Evolutionary conservation across 176 grass and related monocot genomes (phyloP).

Genomic region (Panicum miliaceum): DNA sequence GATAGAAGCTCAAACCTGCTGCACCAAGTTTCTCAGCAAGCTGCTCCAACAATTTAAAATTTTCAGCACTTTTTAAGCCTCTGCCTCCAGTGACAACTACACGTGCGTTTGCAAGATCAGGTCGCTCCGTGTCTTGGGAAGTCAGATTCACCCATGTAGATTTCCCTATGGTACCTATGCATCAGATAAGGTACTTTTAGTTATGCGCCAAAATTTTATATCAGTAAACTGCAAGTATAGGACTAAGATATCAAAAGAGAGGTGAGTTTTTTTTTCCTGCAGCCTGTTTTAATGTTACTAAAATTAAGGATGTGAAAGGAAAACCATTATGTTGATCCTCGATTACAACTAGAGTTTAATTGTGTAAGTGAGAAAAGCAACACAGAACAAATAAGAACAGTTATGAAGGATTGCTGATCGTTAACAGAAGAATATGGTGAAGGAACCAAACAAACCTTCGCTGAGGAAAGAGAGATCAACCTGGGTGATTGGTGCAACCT

Average conservation of each 20-base stretch:
- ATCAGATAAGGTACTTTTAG: background rate
- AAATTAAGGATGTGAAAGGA: conserved; percentile 5
- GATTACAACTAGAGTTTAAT: background rate
- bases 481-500: conserved; percentile 71
- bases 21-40: conserved; percentile 98
- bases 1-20: conserved; percentile 56
- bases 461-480: conserved; percentile 86
- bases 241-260: background rate
- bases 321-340: background rate
- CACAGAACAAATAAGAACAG: conserved; percentile 1
- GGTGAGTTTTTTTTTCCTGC: background rate
- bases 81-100: conserved; percentile 89
- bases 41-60: conserved; percentile 92
- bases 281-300: conserved; percentile 7
- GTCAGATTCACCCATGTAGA: conserved; percentile 80
- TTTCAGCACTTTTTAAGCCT: conserved; percentile 90
- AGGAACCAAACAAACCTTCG: conserved; percentile 79
- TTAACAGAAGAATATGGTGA: conserved; percentile 34
- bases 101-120: conserved; percentile 83
- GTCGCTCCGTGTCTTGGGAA: conserved; percentile 84
- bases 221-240: background rate
- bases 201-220: background rate
- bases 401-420: background rate
- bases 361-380: background rate
- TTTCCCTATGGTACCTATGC: conserved; percentile 56